phyloP scores from a whole-genome alignment of 2,329 filamentous ascomycete species.

The Colletotrichum tanaceti region DNA sequence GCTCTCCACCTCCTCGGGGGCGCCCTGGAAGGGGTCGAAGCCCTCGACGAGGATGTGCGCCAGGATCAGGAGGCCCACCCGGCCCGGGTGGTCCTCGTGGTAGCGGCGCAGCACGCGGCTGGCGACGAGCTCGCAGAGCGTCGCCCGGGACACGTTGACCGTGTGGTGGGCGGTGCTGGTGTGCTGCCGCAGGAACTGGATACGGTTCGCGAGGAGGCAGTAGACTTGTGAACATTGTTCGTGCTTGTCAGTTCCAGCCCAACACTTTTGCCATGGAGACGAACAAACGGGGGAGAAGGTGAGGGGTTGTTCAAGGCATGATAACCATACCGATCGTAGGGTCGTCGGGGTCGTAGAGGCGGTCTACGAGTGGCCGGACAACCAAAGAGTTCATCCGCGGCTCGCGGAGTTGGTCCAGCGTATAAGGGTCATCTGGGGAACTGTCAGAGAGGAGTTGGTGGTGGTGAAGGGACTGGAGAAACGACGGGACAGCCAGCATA shows the following conservation, averaged over 20 bases:
- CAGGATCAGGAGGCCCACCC: slow-evolving; percentile 71
- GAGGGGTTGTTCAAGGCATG: too few species aligned
- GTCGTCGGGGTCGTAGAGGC: slow-evolving; percentile 73
- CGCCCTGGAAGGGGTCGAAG: slow-evolving; percentile 78
- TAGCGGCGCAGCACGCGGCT: slow-evolving; percentile 74
- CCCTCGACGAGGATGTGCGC: slow-evolving; percentile 77
- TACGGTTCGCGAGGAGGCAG: slow-evolving; percentile 76
- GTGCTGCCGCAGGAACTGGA: slow-evolving; percentile 76
- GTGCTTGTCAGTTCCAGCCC: too few species aligned
- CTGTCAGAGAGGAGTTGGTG: slow-evolving; percentile 3
- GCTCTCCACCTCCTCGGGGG: slow-evolving; percentile 67
- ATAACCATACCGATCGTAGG: slow-evolving; percentile 70
- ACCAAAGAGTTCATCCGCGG: slow-evolving; percentile 75
- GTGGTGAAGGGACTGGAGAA: background rate
- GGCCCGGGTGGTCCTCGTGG: slow-evolving; percentile 74
- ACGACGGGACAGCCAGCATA: background rate
- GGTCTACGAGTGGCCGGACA: slow-evolving; percentile 74
- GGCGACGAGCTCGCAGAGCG: slow-evolving; percentile 76
- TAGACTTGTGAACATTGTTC: slow-evolving; percentile 64
- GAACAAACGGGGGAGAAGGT: too few species aligned
- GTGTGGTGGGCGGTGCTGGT: slow-evolving; percentile 74
- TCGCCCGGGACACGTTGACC: slow-evolving; percentile 74
- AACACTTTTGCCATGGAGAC: too few species aligned
- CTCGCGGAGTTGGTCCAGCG: slow-evolving; percentile 72
- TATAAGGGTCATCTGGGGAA: slow-evolving; percentile 55